Base-by-base conservation (phyloP, 495 filamentous ascomycete species). In the Penicilliopsis zonata region DNA sequence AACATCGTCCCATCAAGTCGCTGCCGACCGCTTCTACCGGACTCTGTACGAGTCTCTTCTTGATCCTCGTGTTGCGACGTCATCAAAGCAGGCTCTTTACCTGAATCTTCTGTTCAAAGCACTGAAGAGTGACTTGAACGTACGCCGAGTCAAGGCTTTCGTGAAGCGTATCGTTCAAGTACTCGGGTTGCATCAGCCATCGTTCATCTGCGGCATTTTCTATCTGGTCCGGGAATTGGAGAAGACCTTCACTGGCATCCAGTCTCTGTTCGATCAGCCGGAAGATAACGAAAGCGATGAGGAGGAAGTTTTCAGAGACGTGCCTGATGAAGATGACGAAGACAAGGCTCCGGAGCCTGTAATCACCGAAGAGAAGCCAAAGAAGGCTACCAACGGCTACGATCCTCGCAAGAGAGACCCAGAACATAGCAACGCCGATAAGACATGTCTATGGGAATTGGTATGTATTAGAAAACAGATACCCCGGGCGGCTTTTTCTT, bases 51-150 rank as follows among this genome's bases (percentile, higher is more conserved):
- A 96, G 52, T 94, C 87, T 3, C 69, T 98, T 5, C 63, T 96
- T 7, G 90, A 98, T 43, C 83, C 85, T 4, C 76, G 90, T 10
- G 74, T 98, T 2, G 60, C 84, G 24, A 82, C 70, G 2, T 92
- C 88, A 8, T 96, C 92, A 9, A 96, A 96, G 54, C 92, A 98
- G 49, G 76, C 86, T 1, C 62, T 98, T 34, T 96, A 95, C 45
- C 70, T 98, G 28, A 96, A 98, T 46, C 67, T 98, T 0, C 57
- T 98, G 1, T 95, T 81, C 65, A 77, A 81, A 38, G 69, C 86
- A 6, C 60, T 98, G 34, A 94, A 87, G 62, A 72, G 77, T 5
- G 90, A 98, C 42, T 63, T 84, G 3, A 86, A 84, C 48, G 69
- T 86, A 31, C 82, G 84, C 41, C 78, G 90, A 2, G 80, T 95